Conservation (phyloP, 108 stramenopile species). For the Schizochytrium sp. region DNA sequence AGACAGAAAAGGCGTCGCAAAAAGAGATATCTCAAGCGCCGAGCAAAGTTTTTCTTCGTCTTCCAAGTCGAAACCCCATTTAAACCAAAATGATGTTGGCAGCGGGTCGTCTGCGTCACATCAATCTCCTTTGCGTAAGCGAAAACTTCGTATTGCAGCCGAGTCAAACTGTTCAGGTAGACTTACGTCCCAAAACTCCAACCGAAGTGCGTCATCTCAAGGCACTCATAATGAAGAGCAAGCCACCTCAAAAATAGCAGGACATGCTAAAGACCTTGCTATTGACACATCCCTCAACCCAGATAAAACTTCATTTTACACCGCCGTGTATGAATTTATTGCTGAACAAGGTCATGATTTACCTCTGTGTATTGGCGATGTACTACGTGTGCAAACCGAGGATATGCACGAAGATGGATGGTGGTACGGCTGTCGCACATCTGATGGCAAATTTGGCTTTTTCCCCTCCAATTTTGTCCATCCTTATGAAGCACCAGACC, state of each 20-base stretch:
- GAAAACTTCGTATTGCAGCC: no score
- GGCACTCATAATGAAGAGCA: no score
- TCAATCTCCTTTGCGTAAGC: no score
- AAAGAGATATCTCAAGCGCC: no score
- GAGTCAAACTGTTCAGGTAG: no score
- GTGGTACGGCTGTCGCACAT: conserved; percentile 40
- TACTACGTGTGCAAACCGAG: background rate
- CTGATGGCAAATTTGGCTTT: background rate
- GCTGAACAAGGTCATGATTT: background rate
- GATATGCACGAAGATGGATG: background rate
- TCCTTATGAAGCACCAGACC: background rate
- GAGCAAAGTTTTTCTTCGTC: no score
- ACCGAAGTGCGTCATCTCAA: no score
- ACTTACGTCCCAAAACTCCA: no score
- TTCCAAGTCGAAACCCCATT: no score
- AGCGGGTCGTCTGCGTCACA: no score
- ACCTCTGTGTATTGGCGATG: background rate
- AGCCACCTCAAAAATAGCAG: background rate
- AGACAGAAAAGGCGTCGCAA: no score
- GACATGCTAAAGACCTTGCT: background rate
- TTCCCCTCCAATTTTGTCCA: conserved; percentile 34
- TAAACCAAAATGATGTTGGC: no score
- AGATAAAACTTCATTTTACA: background rate
- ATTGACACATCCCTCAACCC: background rate
- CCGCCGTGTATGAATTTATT: background rate